Conservation (phyloP, 202 grass and related monocot genomes). For the Alloteropsis angusta region DNA sequence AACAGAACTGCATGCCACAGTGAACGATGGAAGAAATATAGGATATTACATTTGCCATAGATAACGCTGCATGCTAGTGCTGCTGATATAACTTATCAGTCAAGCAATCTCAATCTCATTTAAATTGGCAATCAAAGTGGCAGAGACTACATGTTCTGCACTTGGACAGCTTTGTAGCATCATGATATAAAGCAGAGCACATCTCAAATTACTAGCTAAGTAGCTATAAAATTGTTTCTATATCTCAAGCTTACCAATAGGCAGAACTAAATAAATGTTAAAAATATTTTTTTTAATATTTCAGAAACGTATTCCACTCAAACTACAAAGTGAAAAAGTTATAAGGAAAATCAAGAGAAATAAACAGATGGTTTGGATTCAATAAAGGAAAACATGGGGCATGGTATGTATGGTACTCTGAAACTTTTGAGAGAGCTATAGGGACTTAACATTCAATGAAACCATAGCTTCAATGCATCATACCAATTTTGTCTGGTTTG, state of each 20-base stretch:
- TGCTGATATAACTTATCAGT: neutral
- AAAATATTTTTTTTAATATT: neutral
- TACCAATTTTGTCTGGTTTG: neutral
- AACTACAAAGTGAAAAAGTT: neutral
- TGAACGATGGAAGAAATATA: conserved; percentile 5
- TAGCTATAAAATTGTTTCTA: neutral
- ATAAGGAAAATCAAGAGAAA: neutral
- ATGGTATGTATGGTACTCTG: neutral
- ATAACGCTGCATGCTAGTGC: neutral
- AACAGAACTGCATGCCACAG: neutral
- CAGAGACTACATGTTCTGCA: neutral
- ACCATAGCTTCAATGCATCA: neutral
- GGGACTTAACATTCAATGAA: neutral
- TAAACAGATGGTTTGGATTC: neutral
- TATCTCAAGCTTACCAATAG: conserved; percentile 8
- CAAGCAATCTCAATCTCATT: neutral
- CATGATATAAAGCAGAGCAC: neutral
- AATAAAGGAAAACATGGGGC: neutral
- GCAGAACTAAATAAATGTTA: neutral
- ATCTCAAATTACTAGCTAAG: neutral
- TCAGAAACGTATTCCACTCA: neutral
- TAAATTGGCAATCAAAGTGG: neutral
- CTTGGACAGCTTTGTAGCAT: neutral
- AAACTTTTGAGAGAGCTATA: no score
- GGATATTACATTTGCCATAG: neutral